Base-by-base conservation (phyloP, 1,139 yeast species). In the Nadsonia starkeyi-henricii region DNA sequence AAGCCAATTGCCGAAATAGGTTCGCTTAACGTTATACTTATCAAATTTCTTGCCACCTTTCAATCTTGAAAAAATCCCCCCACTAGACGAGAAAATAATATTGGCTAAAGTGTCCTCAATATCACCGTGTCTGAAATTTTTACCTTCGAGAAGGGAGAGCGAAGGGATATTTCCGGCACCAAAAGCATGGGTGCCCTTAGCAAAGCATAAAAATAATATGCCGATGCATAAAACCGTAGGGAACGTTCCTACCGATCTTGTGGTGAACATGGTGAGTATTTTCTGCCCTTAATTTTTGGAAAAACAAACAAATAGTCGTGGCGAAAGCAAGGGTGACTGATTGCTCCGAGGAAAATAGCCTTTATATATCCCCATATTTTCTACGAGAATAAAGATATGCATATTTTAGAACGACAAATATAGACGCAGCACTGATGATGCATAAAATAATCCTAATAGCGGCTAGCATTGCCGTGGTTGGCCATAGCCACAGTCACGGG, bases 131-230 rank as follows among this genome's bases (percentile, higher is more conserved):
- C 62, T 50, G 48, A 55, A 58, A 45, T 56, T 57, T 33, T 49
- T 45, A 33, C 61, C 60, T 45, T 55, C 58, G 19, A 57, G 47
- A 1, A 52, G 50, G 2, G 60, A 57, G 17, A 52, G 50, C 2
- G 58, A 53, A 15, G 61, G 61, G 30, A 58, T 55, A 44, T 55
- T 56, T n/a, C 62, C 62, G 17, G 62, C 60, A 17, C 61, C 60
- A 48, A 58, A 58, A 36, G 61, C 61, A 36, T 46, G 45, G 7
- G 54, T 42, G 15, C 42, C 21, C 7, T 19, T 30, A 19, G 21
- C 42, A 13, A 33, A 33, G 12, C 17, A 13, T n/a, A 33, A n/a
- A n/a, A 33, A 33, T n/a, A 33, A 33, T 12, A 33, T 33, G 17
- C 39, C 17, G 4, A 33, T 15, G 39, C 39, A 33, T n/a, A 33